Evolutionary conservation across 768 basidiomycete species (phyloP), one percentile per base, ranked within the genome.

Genomic region (Termitomyces sp.): DNA sequence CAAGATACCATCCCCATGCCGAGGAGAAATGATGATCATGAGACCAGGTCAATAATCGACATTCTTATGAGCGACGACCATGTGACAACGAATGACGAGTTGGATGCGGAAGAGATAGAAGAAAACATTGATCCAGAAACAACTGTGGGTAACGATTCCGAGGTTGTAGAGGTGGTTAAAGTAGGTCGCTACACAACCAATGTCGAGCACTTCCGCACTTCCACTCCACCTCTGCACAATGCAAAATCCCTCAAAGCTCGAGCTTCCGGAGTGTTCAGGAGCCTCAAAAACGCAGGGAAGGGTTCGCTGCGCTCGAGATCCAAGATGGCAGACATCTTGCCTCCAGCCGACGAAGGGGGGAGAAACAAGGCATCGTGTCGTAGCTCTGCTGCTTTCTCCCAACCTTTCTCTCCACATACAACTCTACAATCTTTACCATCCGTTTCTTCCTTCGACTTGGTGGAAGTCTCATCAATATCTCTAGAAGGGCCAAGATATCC

Each of bases 111-210:
- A 21, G 68, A 71, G 7, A 55, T 62, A 14, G 66, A 71, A 2
- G 54, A 53, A 44, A 63, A 64, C 4, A 21, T 40, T 30, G 66
- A 65, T 31, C 44, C 21, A 46, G 52, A 28, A 23, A 17, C 37
- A 19, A 21, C 69, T 40, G 51, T 64, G 41, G 75, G 71, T 15
- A 68, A 77, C 56, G 80, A 80, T 58, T 82, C 79, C 19, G 83
- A 84, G 61, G 76, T 85, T 37, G 70, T 84, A 14, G 84, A 86
- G 64, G 78, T 86, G 31, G 72, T 86, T 40, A 84, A 82, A 64
- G 77, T 86, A 56, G 73, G 77, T 60, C 77, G 82, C 38, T 61
- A 66, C 50, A 51, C 28, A 28, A 44, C 63, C 48, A 53, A 60
- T 42, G 52, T 47, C 40, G 57, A 53, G 14, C 35, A 49, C 14